Evolutionary conservation across 768 basidiomycete genomes (phyloP).

Genomic region (Boletus bicolor): DNA sequence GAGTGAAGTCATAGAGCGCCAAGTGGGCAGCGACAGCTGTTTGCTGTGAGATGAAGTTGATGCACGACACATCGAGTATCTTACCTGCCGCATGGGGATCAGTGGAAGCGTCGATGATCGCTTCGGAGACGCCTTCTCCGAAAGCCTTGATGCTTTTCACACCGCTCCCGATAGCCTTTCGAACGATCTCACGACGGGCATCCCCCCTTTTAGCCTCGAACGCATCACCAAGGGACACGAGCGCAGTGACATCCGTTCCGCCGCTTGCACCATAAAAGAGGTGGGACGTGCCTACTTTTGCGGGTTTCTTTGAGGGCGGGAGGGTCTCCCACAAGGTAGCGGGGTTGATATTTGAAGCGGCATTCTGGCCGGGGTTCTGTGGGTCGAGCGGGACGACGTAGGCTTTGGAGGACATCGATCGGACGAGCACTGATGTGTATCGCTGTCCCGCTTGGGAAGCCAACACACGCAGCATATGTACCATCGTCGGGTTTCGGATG

Average conservation of each 20-base stretch:
- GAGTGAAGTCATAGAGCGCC: slow-evolving; percentile 69
- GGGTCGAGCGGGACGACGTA: slow-evolving; percentile 60
- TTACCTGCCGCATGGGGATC: slow-evolving; percentile 80
- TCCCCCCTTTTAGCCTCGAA: slow-evolving; percentile 45
- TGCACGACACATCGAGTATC: neutral
- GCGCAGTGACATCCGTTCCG: slow-evolving; percentile 41
- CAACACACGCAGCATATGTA: slow-evolving; percentile 19
- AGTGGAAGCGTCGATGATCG: slow-evolving; percentile 56
- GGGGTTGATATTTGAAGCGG: slow-evolving; percentile 40
- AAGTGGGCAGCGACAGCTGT: slow-evolving; percentile 77
- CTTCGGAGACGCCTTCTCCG: slow-evolving; percentile 58
- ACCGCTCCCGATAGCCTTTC: slow-evolving; percentile 68
- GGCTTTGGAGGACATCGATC: slow-evolving; percentile 53
- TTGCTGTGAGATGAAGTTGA: neutral
- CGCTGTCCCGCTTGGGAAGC: slow-evolving; percentile 15
- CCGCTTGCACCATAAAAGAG: slow-evolving; percentile 57
- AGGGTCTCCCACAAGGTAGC: slow-evolving; percentile 52
- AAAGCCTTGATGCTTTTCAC: slow-evolving; percentile 64
- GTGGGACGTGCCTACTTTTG: slow-evolving; percentile 61
- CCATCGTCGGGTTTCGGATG: slow-evolving; percentile 27
- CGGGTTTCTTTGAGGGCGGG: slow-evolving; percentile 45
- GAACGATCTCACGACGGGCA: slow-evolving; percentile 59
- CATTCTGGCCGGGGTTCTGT: slow-evolving; percentile 29
- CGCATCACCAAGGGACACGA: slow-evolving; percentile 58
- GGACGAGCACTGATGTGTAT: slow-evolving; percentile 20